These are phyloP conservation scores for Albizia julibrissin DNA, from an alignment of 306 rosid species.

Conservation along the genomic window DNA sequence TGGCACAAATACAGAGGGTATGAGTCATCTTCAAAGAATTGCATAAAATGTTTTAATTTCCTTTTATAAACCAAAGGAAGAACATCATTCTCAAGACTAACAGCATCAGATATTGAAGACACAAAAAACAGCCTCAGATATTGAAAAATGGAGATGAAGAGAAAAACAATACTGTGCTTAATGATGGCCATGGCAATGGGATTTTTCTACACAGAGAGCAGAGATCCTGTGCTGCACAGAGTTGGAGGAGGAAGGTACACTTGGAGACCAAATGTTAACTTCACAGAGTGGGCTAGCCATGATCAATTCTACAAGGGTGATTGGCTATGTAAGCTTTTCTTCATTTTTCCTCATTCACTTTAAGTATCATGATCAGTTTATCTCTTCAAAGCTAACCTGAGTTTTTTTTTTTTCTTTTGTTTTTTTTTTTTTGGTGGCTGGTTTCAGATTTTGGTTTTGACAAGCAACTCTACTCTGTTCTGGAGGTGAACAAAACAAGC, in stretches of 20 bases:
- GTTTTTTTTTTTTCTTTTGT: too few species aligned
- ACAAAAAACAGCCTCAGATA: too few species aligned
- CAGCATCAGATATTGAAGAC: not conserved
- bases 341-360: not conserved
- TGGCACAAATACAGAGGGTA: not conserved
- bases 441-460: conserved; percentile 50
- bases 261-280: conserved; percentile 52
- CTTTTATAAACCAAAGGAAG: not conserved
- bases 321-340: conserved; percentile 57
- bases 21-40: not conserved
- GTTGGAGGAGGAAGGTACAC: conserved; percentile 66
- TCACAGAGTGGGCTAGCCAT: conserved; percentile 49
- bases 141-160: conserved; percentile 30
- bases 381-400: not conserved
- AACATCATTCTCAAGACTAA: not conserved
- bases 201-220: conserved; percentile 31
- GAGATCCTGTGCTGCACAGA: conserved; percentile 52
- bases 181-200: conserved; percentile 25
- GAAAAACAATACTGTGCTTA: conserved; percentile 4
- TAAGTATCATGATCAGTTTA: not conserved
- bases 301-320: conserved; percentile 59
- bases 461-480: conserved; percentile 32
- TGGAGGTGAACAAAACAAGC: conserved; percentile 48
- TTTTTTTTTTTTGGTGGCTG: not conserved
- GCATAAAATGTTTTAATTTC: not conserved